Evolutionary conservation across 192 early-diverging fungal species (phyloP).

Genomic region (Oehlia diaphana): DNA sequence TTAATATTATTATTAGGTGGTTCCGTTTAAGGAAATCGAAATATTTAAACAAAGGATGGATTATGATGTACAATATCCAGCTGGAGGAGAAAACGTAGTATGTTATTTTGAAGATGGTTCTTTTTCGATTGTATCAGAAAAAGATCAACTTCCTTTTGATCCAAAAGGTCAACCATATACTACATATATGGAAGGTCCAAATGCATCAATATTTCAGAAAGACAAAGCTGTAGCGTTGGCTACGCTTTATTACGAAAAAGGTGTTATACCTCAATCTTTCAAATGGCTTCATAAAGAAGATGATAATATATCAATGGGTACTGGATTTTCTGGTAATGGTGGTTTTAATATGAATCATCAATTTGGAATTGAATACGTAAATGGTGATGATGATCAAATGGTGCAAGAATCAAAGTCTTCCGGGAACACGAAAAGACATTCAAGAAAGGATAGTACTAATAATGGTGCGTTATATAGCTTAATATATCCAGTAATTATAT

Average conservation of each 20-base stretch:
- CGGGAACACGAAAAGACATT: not conserved
- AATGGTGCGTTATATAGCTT: not conserved
- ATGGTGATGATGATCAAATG: not conserved
- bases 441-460: not conserved
- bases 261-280: constrained; percentile 43
- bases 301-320: not conserved
- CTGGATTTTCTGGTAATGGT: not conserved
- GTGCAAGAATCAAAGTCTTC: not conserved
- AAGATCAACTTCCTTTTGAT: constrained; percentile 26
- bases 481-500: not conserved
- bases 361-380: not conserved
- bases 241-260: constrained; percentile 49
- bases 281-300: constrained; percentile 40
- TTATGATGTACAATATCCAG: constrained; percentile 43
- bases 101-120: constrained; percentile 67
- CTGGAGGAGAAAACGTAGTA: constrained; percentile 54
- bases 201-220: constrained; percentile 40
- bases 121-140: constrained; percentile 34
- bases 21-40: constrained; percentile 49
- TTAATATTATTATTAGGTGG: constrained; percentile 34
- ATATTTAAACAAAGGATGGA: constrained; percentile 49
- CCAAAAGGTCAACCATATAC: constrained; percentile 33
- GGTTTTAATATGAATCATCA: not conserved
- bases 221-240: constrained; percentile 55
- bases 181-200: constrained; percentile 44